A percentile compares a stretch with the other conserved stretches of the same genome.
Evolutionary conservation across 2,329 filamentous ascomycete genomes (phyloP).

Genomic region (Escovopsis sp.): DNA sequence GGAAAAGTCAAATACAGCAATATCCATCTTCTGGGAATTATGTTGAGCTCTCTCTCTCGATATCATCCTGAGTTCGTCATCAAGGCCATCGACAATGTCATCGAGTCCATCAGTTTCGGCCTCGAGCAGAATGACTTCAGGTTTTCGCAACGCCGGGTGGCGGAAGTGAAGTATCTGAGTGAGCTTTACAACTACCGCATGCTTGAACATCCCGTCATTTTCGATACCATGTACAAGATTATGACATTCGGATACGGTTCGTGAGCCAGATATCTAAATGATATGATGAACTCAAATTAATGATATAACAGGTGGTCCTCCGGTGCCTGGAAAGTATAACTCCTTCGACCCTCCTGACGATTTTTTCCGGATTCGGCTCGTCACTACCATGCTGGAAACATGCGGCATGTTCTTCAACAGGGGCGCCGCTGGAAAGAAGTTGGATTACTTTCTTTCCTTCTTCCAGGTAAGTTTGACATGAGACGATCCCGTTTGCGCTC

Average conservation of each 20-base stretch:
- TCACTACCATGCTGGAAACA: constrained; percentile 81
- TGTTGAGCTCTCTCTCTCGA: constrained; percentile 75
- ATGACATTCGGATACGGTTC: constrained; percentile 77
- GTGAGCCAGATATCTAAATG: constrained; percentile 10
- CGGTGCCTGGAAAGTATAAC: constrained; percentile 62
- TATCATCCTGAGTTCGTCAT: constrained; percentile 89
- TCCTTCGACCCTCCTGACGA: constrained; percentile 80
- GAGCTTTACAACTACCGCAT: constrained; percentile 97
- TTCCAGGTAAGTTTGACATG: constrained; percentile 47
- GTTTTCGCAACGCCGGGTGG: constrained; percentile 85
- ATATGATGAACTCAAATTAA: constrained; percentile 6
- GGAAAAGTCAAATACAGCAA: constrained; percentile 97
- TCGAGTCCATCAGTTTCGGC: constrained; percentile 78
- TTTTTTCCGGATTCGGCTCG: constrained; percentile 85
- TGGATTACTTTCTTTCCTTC: constrained; percentile 94
- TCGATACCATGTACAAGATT: constrained; percentile 89
- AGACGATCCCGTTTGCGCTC: no score
- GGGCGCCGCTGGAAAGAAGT: constrained; percentile 85
- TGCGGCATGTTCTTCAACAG: constrained; percentile 94
- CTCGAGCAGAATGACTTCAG: constrained; percentile 96
- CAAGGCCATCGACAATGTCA: constrained; percentile 76
- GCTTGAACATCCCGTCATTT: constrained; percentile 88
- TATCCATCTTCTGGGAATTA: constrained; percentile 81
- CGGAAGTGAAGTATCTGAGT: constrained; percentile 90
- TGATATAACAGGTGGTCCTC: constrained; percentile 49